Base-by-base conservation (phyloP, 73 alveolate species). In the Paramecium sonneborni region DNA sequence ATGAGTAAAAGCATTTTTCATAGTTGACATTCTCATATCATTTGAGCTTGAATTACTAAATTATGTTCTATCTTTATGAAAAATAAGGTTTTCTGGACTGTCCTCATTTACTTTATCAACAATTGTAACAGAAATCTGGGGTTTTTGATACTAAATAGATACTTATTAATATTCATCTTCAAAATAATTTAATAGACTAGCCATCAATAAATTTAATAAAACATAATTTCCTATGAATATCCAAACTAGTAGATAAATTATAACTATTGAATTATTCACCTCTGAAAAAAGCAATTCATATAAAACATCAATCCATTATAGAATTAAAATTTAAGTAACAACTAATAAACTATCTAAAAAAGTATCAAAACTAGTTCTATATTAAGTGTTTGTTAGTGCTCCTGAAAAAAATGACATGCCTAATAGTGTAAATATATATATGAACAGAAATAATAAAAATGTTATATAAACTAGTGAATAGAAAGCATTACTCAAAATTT, bases 171-270 rank as follows among this genome's bases (percentile, higher is more conserved):
- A 94, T 34, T 90, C 97, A 15, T 92, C 97, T 20, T 96, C 95
- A 82, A 98, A 98, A 9, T 97, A 87, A 92, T 97, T 99, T 4
- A 98, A 95, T n/a, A 98, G 82, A 39, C 97, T 96, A 39, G 99
- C 98, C 67, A 97, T 92, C 93, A 98, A 98, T 76, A 98, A 85
- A 95, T 98, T 98, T 43, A 98, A 94, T 10, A 98, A 93, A 43
- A 97, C 97, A 86, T 92, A 97, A 92, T 98, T 98, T 38, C 99
- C 99, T 34, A 98, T 86, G 86, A 97, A 92, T 28, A 98, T 96
- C 99, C 99, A 98, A 6, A 96, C 93, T 20, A 97, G 86, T 30
- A 97, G 76, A 86, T 94, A 98, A 69, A 94, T 76, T 23, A 93
- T 89, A 15, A 98, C 87, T 57, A 95, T 84, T 44, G 88, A 48